Evolutionary conservation across 169 alveolate genomes (phyloP).

Genomic region (Eimeria necatrix): DNA sequence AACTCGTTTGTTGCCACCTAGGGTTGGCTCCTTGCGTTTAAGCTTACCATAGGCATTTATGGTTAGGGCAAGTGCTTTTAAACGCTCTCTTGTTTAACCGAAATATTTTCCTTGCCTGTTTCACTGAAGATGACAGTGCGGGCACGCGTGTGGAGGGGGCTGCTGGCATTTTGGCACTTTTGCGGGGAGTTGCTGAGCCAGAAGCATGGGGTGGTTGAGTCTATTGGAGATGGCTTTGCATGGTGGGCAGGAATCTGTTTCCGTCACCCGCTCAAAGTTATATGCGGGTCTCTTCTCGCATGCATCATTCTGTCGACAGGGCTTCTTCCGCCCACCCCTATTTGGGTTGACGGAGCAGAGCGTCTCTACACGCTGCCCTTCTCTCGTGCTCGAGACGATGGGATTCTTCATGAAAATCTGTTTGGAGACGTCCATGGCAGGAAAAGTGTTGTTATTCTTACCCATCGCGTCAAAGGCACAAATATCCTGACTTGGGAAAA

Average conservation of each 20-base stretch:
- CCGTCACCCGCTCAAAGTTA: slow-evolving; percentile 75
- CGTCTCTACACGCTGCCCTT: slow-evolving; percentile 86
- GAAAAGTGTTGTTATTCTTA: slow-evolving; percentile 82
- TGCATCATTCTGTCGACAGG: slow-evolving; percentile 80
- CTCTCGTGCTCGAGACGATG: slow-evolving; percentile 86
- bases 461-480: slow-evolving; percentile 83
- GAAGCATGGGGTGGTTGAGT: slow-evolving; percentile 77
- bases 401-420: slow-evolving; percentile 80
- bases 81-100: neutral
- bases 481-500: slow-evolving; percentile 88
- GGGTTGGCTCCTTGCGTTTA: slow-evolving; percentile 21
- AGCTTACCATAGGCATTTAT: neutral
- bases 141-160: slow-evolving; percentile 50
- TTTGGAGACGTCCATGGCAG: slow-evolving; percentile 85
- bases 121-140: slow-evolving; percentile 41
- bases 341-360: slow-evolving; percentile 88
- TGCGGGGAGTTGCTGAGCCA: slow-evolving; percentile 79
- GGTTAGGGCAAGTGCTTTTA: neutral
- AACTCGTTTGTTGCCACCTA: slow-evolving; percentile 10
- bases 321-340: slow-evolving; percentile 85
- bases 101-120: neutral
- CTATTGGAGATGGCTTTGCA: slow-evolving; percentile 77
- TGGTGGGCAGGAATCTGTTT: slow-evolving; percentile 78
- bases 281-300: slow-evolving; percentile 64
- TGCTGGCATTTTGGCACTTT: slow-evolving; percentile 66